Conservation (phyloP, 106 monocot species). For the Dendrobium chrysotoxum region DNA sequence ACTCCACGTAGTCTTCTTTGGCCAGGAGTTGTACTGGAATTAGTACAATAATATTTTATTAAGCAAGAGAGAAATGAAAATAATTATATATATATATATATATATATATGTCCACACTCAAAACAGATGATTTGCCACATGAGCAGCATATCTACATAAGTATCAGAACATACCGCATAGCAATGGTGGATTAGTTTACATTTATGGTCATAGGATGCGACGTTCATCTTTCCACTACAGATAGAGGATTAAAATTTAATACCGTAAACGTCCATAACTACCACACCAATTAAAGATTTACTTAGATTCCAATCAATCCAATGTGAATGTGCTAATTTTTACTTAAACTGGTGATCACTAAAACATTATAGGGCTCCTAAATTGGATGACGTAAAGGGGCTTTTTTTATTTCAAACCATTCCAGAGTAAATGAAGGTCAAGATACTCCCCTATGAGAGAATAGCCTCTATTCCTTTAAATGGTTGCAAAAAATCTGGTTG, state of each 20-base stretch:
- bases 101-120: not conserved
- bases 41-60: no score
- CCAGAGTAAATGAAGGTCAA: not conserved
- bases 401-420: not conserved
- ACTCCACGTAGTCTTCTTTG: no score
- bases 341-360: not conserved
- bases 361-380: not conserved
- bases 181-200: not conserved
- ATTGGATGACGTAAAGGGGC: not conserved
- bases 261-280: not conserved
- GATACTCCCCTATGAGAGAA: not conserved
- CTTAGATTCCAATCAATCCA: not conserved
- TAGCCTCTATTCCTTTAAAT: not conserved
- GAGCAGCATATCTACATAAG: not conserved
- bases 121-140: not conserved
- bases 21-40: no score
- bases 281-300: not conserved
- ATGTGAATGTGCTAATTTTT: not conserved
- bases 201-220: not conserved
- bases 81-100: not conserved
- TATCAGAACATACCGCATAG: not conserved
- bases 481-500: no score
- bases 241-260: not conserved
- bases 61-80: no score
- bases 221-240: not conserved